Base-by-base conservation (phyloP, 768 basidiomycete genomes). In the Tricholoma saponaceum region DNA sequence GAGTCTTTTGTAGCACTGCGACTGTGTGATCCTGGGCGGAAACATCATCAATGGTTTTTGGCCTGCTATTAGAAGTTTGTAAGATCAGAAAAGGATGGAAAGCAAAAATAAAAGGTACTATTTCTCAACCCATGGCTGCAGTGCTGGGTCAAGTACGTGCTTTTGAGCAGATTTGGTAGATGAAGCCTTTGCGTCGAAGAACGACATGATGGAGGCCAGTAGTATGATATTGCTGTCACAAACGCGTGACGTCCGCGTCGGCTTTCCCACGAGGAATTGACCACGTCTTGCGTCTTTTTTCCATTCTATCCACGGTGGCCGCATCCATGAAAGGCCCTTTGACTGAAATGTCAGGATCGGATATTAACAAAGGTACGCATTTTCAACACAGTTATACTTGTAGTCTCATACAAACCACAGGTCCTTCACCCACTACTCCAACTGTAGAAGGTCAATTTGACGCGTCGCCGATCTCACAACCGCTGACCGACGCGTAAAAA, bases 121-220 rank as follows among this genome's bases (percentile, higher is more conserved):
- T 83, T 98, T 98, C 75, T 99, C 97, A 0, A 99, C 95, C 97
- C 97, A 99, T 60, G 97, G 94, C 67, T 94, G 92, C 37, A 84
- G 70, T 20, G 76, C 77, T 12, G 84, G 84, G 56, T 85, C 84
- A 9, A 78, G 72, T 1, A 66, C 60, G 55, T 82, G 82, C 62
- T 81, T 79, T 61, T 72, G 65, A 28, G 74, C 58, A 49, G 73
- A 51, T 66, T 78, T 81, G 53, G 62, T 71, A 9, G 76, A 70
- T 30, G 76, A 70, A 50, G 72, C 66, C 65, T 80, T 81, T 46
- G 73, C 66, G 58, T 76, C 73, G 69, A 91, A 90, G 77, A 91
- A 90, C 57, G 84, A 76, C 47, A 55, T 47, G 30, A n/a, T n/a
- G n/a, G n/a, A n/a, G n/a, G n/a, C n/a, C n/a, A n/a, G n/a, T n/a